phyloP scores from a whole-genome alignment of 176 grass and related monocot genomes.

The Juncus effusus region DNA sequence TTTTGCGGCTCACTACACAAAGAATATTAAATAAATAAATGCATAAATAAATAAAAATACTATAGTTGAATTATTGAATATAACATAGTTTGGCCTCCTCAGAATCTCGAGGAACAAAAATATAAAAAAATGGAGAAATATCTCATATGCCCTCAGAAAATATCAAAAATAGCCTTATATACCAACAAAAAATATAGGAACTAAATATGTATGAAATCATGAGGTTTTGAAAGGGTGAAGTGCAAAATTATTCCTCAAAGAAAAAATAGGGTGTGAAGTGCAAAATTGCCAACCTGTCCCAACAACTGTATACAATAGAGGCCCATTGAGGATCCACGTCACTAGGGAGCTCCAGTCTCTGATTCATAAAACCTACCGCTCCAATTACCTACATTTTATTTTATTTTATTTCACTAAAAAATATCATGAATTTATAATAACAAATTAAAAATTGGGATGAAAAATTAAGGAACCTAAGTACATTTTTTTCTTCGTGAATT shows the following conservation, averaged over 20 bases:
- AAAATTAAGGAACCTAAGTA: background rate
- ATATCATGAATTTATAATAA: conserved; percentile 8
- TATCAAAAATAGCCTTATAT: background rate
- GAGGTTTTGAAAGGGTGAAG: conserved; percentile 7
- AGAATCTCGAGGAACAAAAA: too few species aligned
- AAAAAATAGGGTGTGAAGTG: background rate
- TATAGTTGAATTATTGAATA: too few species aligned
- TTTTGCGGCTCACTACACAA: conserved; percentile 54
- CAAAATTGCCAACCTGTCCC: conserved; percentile 54
- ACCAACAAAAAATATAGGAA: background rate
- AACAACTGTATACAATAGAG: conserved; percentile 80
- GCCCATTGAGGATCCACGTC: conserved; percentile 80
- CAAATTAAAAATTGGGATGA: background rate
- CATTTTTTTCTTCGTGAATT: background rate
- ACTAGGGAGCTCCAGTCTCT: conserved; percentile 71
- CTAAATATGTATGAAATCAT: conserved; percentile 1
- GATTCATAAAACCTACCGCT: conserved; percentile 94
- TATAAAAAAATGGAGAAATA: background rate
- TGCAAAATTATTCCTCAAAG: background rate
- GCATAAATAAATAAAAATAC: conserved; percentile 17
- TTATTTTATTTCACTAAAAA: background rate
- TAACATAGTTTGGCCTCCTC: too few species aligned
- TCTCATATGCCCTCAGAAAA: background rate
- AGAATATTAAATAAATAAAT: conserved; percentile 8
- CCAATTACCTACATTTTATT: conserved; percentile 61